Evolutionary conservation across 1,139 yeast genomes (phyloP).

Genomic region (Debaryomycetaceae sp.): DNA sequence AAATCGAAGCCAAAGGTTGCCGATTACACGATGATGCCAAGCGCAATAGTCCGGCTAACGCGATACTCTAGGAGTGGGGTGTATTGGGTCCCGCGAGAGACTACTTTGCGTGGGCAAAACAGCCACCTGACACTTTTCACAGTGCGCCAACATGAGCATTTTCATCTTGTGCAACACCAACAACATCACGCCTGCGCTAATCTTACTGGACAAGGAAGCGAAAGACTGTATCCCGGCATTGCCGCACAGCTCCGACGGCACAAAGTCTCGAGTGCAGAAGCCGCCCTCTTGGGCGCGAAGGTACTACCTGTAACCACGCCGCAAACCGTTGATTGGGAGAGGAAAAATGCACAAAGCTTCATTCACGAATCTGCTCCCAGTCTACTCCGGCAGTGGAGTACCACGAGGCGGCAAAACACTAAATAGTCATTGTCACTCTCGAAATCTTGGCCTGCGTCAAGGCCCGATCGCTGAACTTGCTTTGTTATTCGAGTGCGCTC

Average conservation of each 20-base stretch:
- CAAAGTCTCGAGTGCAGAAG: conserved; percentile 49
- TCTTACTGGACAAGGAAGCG: conserved; percentile 14
- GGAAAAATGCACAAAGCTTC: conserved; percentile 59
- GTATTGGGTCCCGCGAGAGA: no score
- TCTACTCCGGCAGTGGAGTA: conserved; percentile 52
- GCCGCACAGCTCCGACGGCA: conserved; percentile 48
- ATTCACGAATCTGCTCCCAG: conserved; percentile 57
- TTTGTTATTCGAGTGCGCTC: conserved; percentile 57
- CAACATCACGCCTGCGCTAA: conserved; percentile 18
- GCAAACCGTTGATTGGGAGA: conserved; percentile 42
- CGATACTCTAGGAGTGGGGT: no score
- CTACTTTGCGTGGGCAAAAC: no score
- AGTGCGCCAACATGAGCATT: conserved; percentile 9
- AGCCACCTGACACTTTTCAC: neutral
- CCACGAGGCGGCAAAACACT: conserved; percentile 63
- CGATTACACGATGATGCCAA: no score
- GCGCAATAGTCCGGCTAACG: neutral
- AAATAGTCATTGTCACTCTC: conserved; percentile 72
- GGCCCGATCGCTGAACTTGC: conserved; percentile 70
- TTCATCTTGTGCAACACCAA: conserved; percentile 19
- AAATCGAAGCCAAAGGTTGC: no score
- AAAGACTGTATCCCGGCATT: conserved; percentile 17
- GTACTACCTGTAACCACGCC: conserved; percentile 58
- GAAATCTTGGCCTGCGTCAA: conserved; percentile 83
- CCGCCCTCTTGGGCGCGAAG: conserved; percentile 50